Evolutionary conservation across 352 stramenopile species (phyloP), one percentile per base, ranked within the genome.

Genomic region (Peronospora destructor): DNA sequence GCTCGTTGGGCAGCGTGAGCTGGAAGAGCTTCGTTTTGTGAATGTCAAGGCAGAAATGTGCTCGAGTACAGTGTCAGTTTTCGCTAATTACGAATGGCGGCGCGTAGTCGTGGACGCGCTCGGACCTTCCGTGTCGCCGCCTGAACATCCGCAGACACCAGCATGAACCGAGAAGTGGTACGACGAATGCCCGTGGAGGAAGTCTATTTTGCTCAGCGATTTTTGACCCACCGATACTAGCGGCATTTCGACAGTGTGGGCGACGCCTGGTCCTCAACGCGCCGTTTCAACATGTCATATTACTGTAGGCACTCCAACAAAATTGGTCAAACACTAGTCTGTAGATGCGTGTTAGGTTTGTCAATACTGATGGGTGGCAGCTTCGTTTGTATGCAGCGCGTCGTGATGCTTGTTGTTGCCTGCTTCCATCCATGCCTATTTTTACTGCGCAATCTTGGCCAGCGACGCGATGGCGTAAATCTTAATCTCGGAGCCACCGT

Each of bases 401-500:
- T 63, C 46, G 26, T 40, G 47, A 50, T 56, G 28, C 36, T 55
- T 51, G 40, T 50, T 59, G 38, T 43, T 62, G 44, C 42, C 50
- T 62, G 45, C n/a, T 46, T 55, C 49, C 55, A 58, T 58, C 47
- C 33, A 50, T 53, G 43, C 48, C 47, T 61, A 61, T 33, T 57
- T 49, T 85, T 83, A 88, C 69, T 91, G 77, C 32, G 73, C 78
- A 44, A 93, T 70, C 70, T 94, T 94, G 11, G 81, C 84, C 47
- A 94, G 62, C 51, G 73, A 80, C 26, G 76, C 76, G 43, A 92
- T 76, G 17, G 79, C 72, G 59, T 87, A 94, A 69, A 92, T 91
- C 66, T 94, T 94, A 67, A 94, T 94, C 66, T 94, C 84, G 23
- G 82, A 90, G 47, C 76, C 77, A 43, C 78, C 79, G 43, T 94